These are phyloP conservation scores for Brettanomyces naardenensis DNA, from an alignment of 805 yeast genomes.

Conservation along the genomic window DNA sequence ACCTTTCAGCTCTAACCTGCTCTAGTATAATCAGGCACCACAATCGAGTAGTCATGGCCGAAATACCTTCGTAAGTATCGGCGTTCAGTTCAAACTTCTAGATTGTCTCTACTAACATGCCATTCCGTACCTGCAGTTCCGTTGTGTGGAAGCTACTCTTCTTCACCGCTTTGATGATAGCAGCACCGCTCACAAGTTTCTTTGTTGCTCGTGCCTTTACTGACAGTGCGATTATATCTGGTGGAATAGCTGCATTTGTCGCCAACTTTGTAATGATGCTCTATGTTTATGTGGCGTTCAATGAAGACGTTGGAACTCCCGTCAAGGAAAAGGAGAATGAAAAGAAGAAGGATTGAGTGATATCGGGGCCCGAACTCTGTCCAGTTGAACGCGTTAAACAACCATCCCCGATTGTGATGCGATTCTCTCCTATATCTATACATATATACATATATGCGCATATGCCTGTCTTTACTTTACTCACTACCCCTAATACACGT, in stretches of 20 bases:
- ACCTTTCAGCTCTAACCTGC: no score
- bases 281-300: constrained; percentile 66
- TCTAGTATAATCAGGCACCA: no score
- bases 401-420: not conserved
- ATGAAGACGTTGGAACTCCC: constrained; percentile 44
- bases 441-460: no score
- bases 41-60: constrained; percentile 22
- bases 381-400: not conserved
- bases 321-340: constrained; percentile 26
- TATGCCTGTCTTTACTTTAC: no score
- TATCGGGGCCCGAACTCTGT: not conserved
- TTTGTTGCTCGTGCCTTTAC: constrained; percentile 30
- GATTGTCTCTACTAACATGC: not conserved
- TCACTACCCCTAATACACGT: no score
- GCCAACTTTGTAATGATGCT: constrained; percentile 72
- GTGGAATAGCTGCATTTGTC: constrained; percentile 71
- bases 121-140: constrained; percentile 28
- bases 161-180: constrained; percentile 72
- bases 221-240: constrained; percentile 57
- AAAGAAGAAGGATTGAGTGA: not conserved
- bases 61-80: constrained; percentile 27
- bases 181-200: constrained; percentile 57
- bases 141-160: constrained; percentile 63
- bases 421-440: no score
- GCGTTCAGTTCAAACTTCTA: no score